Conservation (phyloP, 495 filamentous ascomycete genomes). For the Astrothelium subdiscretum region DNA sequence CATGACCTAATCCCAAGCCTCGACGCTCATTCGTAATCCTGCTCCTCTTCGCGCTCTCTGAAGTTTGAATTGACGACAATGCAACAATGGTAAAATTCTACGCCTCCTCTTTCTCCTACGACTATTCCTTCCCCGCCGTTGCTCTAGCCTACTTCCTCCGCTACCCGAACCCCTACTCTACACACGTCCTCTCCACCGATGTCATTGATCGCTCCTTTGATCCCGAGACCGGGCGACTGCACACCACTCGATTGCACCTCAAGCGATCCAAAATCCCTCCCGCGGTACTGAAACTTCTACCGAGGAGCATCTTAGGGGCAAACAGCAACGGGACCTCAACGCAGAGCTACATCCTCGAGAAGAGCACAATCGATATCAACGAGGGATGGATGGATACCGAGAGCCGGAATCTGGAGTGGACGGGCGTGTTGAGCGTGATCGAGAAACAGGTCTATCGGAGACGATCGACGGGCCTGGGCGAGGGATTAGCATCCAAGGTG, state of each 20-base stretch:
- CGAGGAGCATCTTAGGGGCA: conserved; percentile 55
- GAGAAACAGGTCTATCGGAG: conserved; percentile 70
- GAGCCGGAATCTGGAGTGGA: conserved; percentile 42
- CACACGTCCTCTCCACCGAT: conserved; percentile 91
- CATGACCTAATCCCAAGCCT: no score
- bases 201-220: conserved; percentile 83
- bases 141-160: conserved; percentile 98
- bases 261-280: conserved; percentile 87
- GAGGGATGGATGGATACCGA: conserved; percentile 60
- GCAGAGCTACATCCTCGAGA: conserved; percentile 84
- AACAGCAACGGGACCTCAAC: conserved; percentile 52
- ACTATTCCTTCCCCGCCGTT: conserved; percentile 83
- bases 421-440: conserved; percentile 81
- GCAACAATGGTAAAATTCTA: conserved; percentile 69
- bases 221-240: conserved; percentile 62
- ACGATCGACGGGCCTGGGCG: conserved; percentile 19
- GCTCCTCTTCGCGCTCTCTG: no score
- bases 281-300: conserved; percentile 69
- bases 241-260: conserved; percentile 81
- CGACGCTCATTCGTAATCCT: no score
- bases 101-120: conserved; percentile 77
- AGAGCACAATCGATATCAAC: conserved; percentile 73
- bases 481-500: neutral
- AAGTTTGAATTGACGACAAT: no score
- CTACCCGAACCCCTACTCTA: conserved; percentile 94